A percentile compares a stretch with the other conserved stretches of the same genome.
These are phyloP conservation scores for Cyclotella sp. DNA, from an alignment of 108 stramenopile genomes.

Conservation along the genomic window DNA sequence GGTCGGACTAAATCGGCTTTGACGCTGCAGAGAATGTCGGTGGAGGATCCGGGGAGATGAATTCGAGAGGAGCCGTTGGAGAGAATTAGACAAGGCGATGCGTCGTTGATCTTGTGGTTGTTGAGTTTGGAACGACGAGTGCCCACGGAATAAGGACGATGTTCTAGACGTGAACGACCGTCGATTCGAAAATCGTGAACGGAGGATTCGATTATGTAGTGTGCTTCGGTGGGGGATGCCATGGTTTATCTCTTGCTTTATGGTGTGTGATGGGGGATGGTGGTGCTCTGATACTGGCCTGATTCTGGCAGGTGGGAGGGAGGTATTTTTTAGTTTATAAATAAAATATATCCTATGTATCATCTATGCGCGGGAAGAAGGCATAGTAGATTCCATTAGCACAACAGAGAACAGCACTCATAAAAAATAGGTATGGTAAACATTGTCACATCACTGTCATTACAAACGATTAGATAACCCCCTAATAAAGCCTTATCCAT, in stretches of 20 bases:
- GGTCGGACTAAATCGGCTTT: conserved; percentile 76
- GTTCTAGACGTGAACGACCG: conserved; percentile 60
- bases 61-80: conserved; percentile 77
- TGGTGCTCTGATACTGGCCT: too few relatives aligned
- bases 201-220: conserved; percentile 74
- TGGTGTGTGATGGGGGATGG: neutral
- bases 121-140: conserved; percentile 28
- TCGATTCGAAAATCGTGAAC: conserved; percentile 68
- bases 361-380: too few relatives aligned
- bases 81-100: conserved; percentile 51
- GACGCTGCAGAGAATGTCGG: conserved; percentile 72
- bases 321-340: too few relatives aligned
- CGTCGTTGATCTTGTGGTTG: neutral
- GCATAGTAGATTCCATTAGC: too few relatives aligned
- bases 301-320: too few relatives aligned
- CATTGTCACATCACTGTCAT: too few relatives aligned
- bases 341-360: too few relatives aligned
- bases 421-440: too few relatives aligned
- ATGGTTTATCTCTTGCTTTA: conserved; percentile 9
- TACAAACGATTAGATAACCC: too few relatives aligned
- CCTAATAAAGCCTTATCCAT: too few relatives aligned
- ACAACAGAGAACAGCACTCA: too few relatives aligned
- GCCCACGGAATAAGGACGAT: conserved; percentile 61
- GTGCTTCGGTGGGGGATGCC: conserved; percentile 66
- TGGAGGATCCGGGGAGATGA: conserved; percentile 63